phyloP scores from a whole-genome alignment of 2,329 filamentous ascomycete species.

The Penicillium sp. region DNA sequence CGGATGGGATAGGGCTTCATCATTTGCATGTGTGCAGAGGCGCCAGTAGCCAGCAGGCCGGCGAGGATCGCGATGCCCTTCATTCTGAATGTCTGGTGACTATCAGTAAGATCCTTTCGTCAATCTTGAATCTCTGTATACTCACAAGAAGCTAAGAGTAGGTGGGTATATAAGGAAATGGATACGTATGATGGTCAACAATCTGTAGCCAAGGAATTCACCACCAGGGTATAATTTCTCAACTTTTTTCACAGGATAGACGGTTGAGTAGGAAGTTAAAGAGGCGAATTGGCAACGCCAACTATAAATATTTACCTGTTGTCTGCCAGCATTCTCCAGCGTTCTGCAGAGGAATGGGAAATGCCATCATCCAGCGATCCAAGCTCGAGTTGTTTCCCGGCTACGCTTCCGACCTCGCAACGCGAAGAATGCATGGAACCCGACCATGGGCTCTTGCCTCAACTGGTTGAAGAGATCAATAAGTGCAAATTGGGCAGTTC shows the following conservation, averaged over 20 bases:
- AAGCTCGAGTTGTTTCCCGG: constrained; percentile 8
- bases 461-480: not conserved
- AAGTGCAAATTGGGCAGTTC: not conserved
- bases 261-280: not conserved
- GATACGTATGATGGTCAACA: constrained; percentile 16
- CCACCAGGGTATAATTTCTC: constrained; percentile 22
- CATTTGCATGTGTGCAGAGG: constrained; percentile 62
- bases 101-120: not conserved
- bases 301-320: constrained; percentile 27
- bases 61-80: constrained; percentile 40
- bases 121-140: not conserved
- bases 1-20: constrained; percentile 60
- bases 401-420: constrained; percentile 24
- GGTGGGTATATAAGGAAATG: not conserved
- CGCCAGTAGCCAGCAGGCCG: constrained; percentile 42
- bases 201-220: constrained; percentile 19
- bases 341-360: constrained; percentile 29
- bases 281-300: not conserved
- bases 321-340: constrained; percentile 25
- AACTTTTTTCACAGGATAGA: constrained; percentile 11
- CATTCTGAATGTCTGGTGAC: constrained; percentile 33
- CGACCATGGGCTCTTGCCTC: constrained; percentile 12
- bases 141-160: not conserved
- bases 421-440: constrained; percentile 32
- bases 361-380: constrained; percentile 24